Percentiles rank a stretch among this genome's conserved stretches.
phyloP scores from a whole-genome alignment of 179 eudicot genomes.

The Gypsophila paniculata region DNA sequence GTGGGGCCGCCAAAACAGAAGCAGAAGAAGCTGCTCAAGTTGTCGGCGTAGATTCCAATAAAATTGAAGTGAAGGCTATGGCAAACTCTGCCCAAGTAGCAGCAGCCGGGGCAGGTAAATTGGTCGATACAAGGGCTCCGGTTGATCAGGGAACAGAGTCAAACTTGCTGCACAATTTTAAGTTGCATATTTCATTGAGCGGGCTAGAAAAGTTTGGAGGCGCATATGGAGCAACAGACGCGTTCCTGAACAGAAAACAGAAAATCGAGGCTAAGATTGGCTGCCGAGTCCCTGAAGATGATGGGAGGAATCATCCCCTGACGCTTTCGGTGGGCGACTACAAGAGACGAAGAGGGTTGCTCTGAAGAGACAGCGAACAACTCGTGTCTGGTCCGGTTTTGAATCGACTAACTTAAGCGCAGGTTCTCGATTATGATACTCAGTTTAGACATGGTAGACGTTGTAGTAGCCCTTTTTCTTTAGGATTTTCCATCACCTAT shows the following conservation, averaged over 20 bases:
- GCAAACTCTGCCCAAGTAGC: slow-evolving; percentile 56
- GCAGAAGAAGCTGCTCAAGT: slow-evolving; percentile 17
- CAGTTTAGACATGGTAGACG: not conserved
- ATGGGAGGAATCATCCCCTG: slow-evolving; percentile 71
- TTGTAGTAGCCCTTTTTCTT: not conserved
- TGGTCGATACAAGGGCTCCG: slow-evolving; percentile 82
- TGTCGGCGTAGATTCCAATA: slow-evolving; percentile 6
- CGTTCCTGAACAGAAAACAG: slow-evolving; percentile 78
- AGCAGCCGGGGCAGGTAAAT: slow-evolving; percentile 76
- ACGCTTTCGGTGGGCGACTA: slow-evolving; percentile 84
- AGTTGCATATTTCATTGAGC: slow-evolving; percentile 63
- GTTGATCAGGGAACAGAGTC: slow-evolving; percentile 73
- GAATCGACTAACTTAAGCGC: not conserved
- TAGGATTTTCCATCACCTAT: not conserved
- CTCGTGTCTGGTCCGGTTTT: not conserved
- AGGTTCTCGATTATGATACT: not conserved
- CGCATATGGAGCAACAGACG: slow-evolving; percentile 55
- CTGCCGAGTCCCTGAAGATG: slow-evolving; percentile 61
- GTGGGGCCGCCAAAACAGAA: slow-evolving; percentile 24
- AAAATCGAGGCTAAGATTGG: slow-evolving; percentile 74
- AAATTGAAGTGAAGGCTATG: not conserved
- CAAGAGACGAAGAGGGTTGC: slow-evolving; percentile 81
- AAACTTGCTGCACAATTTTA: slow-evolving; percentile 60
- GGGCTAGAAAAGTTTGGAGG: slow-evolving; percentile 64
- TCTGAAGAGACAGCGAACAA: slow-evolving; percentile 28